phyloP scores from a whole-genome alignment of 2,329 filamentous ascomycete species.

The Pseudogymnoascus sp. region DNA sequence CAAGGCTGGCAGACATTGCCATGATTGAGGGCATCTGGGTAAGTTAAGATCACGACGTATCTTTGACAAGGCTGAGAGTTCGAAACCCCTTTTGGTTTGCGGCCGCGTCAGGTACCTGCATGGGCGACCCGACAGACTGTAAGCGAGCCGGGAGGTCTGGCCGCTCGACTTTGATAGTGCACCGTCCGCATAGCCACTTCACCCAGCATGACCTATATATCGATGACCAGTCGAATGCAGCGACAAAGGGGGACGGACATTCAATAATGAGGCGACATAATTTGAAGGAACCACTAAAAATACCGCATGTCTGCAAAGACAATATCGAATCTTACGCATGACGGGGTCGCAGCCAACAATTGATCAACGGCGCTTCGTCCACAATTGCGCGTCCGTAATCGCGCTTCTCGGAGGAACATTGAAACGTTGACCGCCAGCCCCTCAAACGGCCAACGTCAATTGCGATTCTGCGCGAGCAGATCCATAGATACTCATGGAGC shows the following conservation, averaged over 20 bases:
- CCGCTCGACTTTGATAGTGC: constrained; percentile 1
- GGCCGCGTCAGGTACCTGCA: constrained; percentile 7
- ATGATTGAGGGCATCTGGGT: neutral
- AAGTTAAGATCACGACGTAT: neutral
- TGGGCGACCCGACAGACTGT: constrained; percentile 6
- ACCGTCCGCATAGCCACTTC: constrained; percentile 3
- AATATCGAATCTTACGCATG: neutral
- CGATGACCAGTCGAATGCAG: constrained; percentile 1
- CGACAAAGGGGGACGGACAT: neutral
- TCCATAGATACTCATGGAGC: constrained; percentile 25
- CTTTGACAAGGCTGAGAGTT: constrained; percentile 3
- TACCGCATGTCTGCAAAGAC: neutral
- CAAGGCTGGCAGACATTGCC: neutral
- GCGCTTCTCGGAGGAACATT: constrained; percentile 15
- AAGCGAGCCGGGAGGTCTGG: constrained; percentile 6
- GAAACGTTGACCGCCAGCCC: constrained; percentile 22
- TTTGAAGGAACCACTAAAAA: neutral
- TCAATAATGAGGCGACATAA: neutral
- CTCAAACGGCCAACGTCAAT: constrained; percentile 17
- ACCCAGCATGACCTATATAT: neutral
- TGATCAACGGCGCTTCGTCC: constrained; percentile 8
- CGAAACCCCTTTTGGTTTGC: constrained; percentile 3
- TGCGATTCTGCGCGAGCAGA: constrained; percentile 12
- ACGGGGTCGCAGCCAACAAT: neutral
- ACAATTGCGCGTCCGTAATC: constrained; percentile 5